Conservation (phyloP, 345 rosid species). For the Eucalyptus fibrosa region DNA sequence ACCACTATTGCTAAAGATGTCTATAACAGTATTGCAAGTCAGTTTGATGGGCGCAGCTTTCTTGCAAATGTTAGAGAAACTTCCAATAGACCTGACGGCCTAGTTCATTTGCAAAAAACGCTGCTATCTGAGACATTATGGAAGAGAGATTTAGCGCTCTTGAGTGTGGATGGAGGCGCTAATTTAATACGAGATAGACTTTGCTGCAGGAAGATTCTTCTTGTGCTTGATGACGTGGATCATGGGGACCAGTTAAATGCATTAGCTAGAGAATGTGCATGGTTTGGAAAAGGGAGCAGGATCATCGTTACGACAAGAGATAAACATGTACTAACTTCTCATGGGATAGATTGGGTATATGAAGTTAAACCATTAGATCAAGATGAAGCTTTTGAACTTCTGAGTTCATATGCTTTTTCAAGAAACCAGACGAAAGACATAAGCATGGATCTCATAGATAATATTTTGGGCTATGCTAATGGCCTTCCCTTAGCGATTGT, state of each 20-base stretch:
- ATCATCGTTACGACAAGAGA: conserved; percentile 4
- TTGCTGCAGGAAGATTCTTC: background rate
- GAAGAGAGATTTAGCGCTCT: background rate
- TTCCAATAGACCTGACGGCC: background rate
- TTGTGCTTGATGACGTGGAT: conserved; percentile 16
- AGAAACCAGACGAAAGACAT: background rate
- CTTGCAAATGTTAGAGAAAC: conserved; percentile 21
- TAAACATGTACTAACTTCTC: background rate
- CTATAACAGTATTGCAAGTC: background rate
- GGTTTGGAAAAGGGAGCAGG: conserved; percentile 8
- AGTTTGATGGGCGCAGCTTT: conserved; percentile 16
- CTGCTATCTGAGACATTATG: background rate
- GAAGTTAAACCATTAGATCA: background rate
- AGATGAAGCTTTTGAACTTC: background rate
- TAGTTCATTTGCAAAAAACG: background rate
- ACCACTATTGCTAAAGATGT: conserved; percentile 12
- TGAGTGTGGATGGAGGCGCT: background rate
- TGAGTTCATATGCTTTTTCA: background rate
- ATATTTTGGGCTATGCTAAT: too few species aligned
- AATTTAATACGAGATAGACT: background rate
- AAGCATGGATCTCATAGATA: background rate
- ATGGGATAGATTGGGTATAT: background rate
- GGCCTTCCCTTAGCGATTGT: too few species aligned
- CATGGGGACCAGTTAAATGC: background rate
- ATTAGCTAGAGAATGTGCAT: background rate